Evolutionary conservation across 495 filamentous ascomycete genomes (phyloP), one percentile per base, ranked within the genome.

Genomic region (Sporormia fimetaria): DNA sequence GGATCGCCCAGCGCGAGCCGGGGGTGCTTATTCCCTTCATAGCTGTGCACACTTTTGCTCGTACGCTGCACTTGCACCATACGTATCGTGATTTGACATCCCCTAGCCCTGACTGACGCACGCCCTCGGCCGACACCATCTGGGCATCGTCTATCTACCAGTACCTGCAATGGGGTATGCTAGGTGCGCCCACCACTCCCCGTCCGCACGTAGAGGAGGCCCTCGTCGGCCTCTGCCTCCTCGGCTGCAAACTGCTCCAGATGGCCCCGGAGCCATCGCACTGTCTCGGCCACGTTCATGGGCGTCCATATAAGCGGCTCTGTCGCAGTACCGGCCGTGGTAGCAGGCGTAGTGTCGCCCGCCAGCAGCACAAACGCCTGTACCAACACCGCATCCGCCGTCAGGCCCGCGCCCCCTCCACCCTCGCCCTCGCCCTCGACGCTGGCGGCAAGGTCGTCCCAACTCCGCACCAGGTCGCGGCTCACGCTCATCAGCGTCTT

Each of bases 311-410:
- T 21, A 32, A 42, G n/a, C n/a, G n/a, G 14, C 7, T 42, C 45
- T 21, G 18, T 12, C 17, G 32, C 15, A 29, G 33, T 30, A 11
- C 18, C n/a, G n/a, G n/a, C n/a, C n/a, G n/a, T n/a, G n/a, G n/a
- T n/a, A n/a, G n/a, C n/a, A n/a, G n/a, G n/a, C n/a, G n/a, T n/a
- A n/a, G n/a, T 35, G 4, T 37, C 25, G 10, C 38, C 38, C 7
- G 32, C 45, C 4, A 48, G 31, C 31, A 42, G 11, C 24, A 42
- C 20, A 21, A 48, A 42, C 12, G 45, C 45, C 32, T 48, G 37
- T 39, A 33, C 15, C 17, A 48, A 18, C 22, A 48, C 16, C n/a
- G 42, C 45, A 33, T 48, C 37, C n/a, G 37, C 36, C 14, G 36
- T 31, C 28, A 30, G 8, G 37, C 38, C 38, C 30, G 18, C 4